A percentile compares a stretch with the other conserved stretches of the same genome.
These are phyloP conservation scores for Blastobotrys ciferrii DNA, from an alignment of 1,139 yeast species.

Conservation along the genomic window DNA sequence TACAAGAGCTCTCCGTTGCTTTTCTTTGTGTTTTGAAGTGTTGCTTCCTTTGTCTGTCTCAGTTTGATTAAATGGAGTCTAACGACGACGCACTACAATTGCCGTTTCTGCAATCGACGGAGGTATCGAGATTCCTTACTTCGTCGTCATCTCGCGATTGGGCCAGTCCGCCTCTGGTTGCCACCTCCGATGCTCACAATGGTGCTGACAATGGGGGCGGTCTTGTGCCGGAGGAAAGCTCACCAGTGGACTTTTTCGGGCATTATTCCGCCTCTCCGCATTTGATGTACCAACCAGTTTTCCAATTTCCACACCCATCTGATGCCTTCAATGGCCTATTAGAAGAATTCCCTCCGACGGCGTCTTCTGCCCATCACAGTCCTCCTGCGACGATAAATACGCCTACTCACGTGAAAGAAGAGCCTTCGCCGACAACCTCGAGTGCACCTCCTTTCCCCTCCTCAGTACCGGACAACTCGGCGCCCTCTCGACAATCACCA, in stretches of 20 bases:
- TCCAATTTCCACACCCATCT: constrained; percentile 1
- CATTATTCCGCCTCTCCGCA: constrained; percentile 22
- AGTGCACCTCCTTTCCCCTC: no score
- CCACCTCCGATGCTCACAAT: constrained; percentile 9
- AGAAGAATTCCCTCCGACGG: neutral
- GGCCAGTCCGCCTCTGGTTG: constrained; percentile 22
- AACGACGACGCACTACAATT: constrained; percentile 31
- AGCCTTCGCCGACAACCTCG: no score
- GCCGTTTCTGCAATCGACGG: constrained; percentile 28
- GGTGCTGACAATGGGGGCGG: neutral
- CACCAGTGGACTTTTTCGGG: constrained; percentile 30
- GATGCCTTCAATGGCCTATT: neutral
- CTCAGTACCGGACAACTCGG: neutral
- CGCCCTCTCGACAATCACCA: neutral
- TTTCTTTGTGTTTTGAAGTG: neutral
- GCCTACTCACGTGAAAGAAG: no score
- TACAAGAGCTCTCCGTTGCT: no score
- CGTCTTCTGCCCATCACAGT: neutral
- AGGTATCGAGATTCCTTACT: constrained; percentile 25
- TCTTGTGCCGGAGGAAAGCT: constrained; percentile 19
- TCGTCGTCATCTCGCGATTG: constrained; percentile 27
- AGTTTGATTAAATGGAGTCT: constrained; percentile 1
- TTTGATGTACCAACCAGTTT: constrained; percentile 3
- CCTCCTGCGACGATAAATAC: neutral
- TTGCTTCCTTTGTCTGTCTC: neutral